Evolutionary conservation across 75 land plant genomes (phyloP), one percentile per base, ranked within the genome.

Genomic region (Chamaecyparis obtusa): DNA sequence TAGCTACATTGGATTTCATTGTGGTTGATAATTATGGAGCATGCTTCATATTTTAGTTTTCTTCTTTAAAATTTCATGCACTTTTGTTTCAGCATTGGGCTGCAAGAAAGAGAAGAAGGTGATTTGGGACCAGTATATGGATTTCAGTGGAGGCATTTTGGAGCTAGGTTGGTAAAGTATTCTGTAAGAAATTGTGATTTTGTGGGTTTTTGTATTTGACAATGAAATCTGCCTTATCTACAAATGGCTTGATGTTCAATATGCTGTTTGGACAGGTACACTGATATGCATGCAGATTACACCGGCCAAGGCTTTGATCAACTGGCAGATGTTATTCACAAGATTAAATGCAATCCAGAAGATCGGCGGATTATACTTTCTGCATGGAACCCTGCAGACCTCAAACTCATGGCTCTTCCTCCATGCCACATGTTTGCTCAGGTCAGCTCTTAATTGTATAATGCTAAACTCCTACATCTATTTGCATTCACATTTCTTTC

Each of bases 401-500:
- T 98, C 64, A 91, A 94, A 75, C 83, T 93, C 60, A 98, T 97
- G 99, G 99, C 99, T 57, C 96, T 98, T 75, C 99, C 99, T 27
- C 99, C 99, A 74, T 98, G 99, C 89, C 99, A 98, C 92, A 97
- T 98, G 99, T 97, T 95, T 90, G 95, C 99, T 69, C 99, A 98
- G 93, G 99, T 95, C 80, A 80, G 82, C 32, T 72, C 33, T 3
- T n/a, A 36, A 36, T 51, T 30, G 33, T 79, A n/a, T 87, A 14
- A 39, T 14, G 35, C 21, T 19, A 32, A 27, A 48, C 64, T 56
- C 46, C 54, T 56, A 27, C 39, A 41, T 36, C 43, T 11, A n/a
- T 85, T 43, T 15, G 21, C 33, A 75, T 32, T 36, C 24, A 51
- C 55, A 14, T 81, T 7, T 80, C 7, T 11, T 84, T 11, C 49